Percentiles rank a stretch among this genome's conserved stretches.
Evolutionary conservation across 1,284 basidiomycete species (phyloP).

Genomic region (Cronartium ribicola): DNA sequence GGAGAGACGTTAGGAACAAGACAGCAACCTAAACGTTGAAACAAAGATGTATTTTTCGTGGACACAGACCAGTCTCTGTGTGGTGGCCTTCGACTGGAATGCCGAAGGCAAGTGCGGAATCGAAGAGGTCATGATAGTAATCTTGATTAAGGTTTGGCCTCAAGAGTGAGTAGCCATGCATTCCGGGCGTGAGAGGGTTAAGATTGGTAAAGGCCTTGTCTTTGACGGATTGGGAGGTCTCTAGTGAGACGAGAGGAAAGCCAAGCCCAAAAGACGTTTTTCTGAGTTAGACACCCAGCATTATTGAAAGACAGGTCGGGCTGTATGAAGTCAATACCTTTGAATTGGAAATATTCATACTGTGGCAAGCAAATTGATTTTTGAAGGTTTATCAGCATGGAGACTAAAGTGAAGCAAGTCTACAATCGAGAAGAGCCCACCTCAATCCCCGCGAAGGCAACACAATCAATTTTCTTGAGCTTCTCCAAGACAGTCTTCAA

Average conservation of each 20-base stretch:
- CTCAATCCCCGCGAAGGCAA: conserved; percentile 56
- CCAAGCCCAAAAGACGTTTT: conserved; percentile 11
- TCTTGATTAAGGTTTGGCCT: conserved; percentile 64
- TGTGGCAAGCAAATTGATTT: not conserved
- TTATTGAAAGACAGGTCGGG: not conserved
- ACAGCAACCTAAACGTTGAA: conserved; percentile 75
- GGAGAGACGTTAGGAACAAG: conserved; percentile 52
- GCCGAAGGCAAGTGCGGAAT: conserved; percentile 68
- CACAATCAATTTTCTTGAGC: conserved; percentile 46
- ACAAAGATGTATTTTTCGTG: not conserved
- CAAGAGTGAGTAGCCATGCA: conserved; percentile 52
- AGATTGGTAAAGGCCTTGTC: conserved; percentile 74
- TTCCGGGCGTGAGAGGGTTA: conserved; percentile 79
- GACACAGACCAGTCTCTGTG: conserved; percentile 37
- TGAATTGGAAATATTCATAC: conserved; percentile 43
- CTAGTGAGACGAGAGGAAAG: conserved; percentile 53
- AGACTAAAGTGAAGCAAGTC: not conserved
- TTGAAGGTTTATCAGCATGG: no score
- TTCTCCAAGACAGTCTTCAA: conserved; percentile 61
- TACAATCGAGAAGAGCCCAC: conserved; percentile 52
- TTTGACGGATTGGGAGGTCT: conserved; percentile 68
- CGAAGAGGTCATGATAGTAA: conserved; percentile 85
- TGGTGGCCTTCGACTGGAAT: conserved; percentile 87
- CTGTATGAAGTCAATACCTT: conserved; percentile 15
- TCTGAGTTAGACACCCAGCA: not conserved